phyloP scores from a whole-genome alignment of 305 asterid genomes.

The Solanum hybrid region DNA sequence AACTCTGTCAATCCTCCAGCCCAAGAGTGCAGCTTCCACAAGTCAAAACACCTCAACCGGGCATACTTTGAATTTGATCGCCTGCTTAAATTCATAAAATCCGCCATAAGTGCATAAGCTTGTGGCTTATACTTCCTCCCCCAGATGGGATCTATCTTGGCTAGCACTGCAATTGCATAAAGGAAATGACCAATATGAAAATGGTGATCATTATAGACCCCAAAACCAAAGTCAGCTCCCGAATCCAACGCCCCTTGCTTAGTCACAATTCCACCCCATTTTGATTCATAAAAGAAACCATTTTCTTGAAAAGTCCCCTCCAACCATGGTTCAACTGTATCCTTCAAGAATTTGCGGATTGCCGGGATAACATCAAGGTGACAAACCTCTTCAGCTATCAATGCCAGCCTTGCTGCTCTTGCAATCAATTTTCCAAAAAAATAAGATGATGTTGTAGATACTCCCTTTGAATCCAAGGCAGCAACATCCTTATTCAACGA shows the following conservation, averaged over 20 bases:
- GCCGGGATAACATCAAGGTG: conserved; percentile 12
- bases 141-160: conserved; percentile 17
- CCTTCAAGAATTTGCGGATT: conserved; percentile 13
- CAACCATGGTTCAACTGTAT: conserved; percentile 18
- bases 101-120: conserved; percentile 15
- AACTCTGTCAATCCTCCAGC: conserved; percentile 21
- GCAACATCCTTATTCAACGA: conserved; percentile 7
- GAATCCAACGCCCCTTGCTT: conserved; percentile 13
- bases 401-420: conserved; percentile 19
- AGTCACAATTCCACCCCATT: conserved; percentile 21
- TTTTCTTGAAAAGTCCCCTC: conserved; percentile 14
- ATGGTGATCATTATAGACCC: conserved; percentile 20
- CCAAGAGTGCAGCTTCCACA: conserved; percentile 23
- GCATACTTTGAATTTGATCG: conserved; percentile 6
- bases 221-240: conserved; percentile 19
- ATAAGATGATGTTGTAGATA: conserved; percentile 8
- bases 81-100: conserved; percentile 15
- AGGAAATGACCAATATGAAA: conserved; percentile 16
- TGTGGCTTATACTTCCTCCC: conserved; percentile 16
- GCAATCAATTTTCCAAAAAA: conserved; percentile 18
- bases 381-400: conserved; percentile 20
- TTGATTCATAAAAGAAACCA: conserved; percentile 17
- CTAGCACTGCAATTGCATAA: conserved; percentile 18
- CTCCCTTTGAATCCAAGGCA: conserved; percentile 1
- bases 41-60: conserved; percentile 20